Base-by-base conservation (phyloP, 78 protist genomes). In the Bigelowiella natans region DNA sequence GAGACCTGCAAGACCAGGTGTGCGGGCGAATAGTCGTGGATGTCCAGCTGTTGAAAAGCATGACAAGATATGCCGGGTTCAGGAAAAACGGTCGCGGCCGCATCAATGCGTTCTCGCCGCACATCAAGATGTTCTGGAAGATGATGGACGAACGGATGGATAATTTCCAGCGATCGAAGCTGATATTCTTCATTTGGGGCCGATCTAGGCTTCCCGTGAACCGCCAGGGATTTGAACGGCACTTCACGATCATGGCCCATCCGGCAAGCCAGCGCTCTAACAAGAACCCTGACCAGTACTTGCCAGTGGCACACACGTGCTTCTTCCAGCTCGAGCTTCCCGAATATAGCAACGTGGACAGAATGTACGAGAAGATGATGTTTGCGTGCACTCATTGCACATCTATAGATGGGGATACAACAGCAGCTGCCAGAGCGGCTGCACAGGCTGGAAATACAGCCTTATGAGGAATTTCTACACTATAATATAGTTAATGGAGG, bases 251-350 rank as follows among this genome's bases (percentile, higher is more conserved):
- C 18, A 51, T 51, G 73, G 73, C 73, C 7, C 73, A 51, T 51
- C 7, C 73, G 34, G 34, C 18, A 18, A 51, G 73, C 18, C 73
- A 51, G 18, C 7, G 73, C 73, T 26, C 73, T 26, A 18, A 18
- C 18, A 51, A 51, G 18, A 51, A 51, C 73, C 73, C 73, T 51
- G 89, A 87, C 64, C 73, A 87, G 18, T 34, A 40, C 40, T 31
- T 87, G 11, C 89, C 89, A 7, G 37, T 87, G 36, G 89, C 89
- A 3, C 89, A 87, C 38, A 87, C 89, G 36, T 87, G 89, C 64
- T 87, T 87, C 64, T 87, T 87, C 64, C 37, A 7, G 64, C 64
- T 87, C 83, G 89, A 87, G 7, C 64, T 87, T 7, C 89, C 89
- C 3, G 37, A 38, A 7, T 87, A 87, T 28, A 34, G 40, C 40